phyloP scores from a whole-genome alignment of 1,284 basidiomycete genomes.

The Fistulinella cinereoalba region DNA sequence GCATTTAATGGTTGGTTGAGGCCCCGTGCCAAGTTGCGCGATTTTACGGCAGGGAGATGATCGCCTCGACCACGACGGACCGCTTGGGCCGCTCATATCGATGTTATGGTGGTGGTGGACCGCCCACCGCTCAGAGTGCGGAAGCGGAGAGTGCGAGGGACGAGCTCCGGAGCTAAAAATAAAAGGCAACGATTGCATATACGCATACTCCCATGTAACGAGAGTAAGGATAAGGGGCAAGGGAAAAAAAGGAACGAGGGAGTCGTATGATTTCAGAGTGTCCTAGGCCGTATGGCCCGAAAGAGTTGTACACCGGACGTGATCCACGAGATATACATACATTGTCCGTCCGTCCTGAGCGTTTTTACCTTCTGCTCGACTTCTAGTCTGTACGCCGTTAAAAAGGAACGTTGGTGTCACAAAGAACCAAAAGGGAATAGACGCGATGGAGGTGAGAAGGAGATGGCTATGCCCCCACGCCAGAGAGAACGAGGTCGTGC shows the following conservation, averaged over 20 bases:
- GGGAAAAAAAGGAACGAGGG: background rate
- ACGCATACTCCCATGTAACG: background rate
- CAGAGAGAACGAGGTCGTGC: conserved; percentile 12
- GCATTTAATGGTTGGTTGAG: too few species aligned
- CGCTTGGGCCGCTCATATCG: too few species aligned
- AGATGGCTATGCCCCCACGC: conserved; percentile 16
- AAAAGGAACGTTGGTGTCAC: too few species aligned
- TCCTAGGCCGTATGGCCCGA: too few species aligned
- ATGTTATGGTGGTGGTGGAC: too few species aligned
- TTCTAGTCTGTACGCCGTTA: too few species aligned
- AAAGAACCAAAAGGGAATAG: too few species aligned
- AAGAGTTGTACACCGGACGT: background rate
- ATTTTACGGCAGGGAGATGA: conserved; percentile 14
- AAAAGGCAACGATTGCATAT: too few species aligned
- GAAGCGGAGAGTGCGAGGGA: too few species aligned
- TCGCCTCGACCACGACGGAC: conserved; percentile 6
- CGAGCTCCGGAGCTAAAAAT: too few species aligned
- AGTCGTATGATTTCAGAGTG: background rate
- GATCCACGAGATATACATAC: background rate
- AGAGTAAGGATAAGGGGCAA: background rate
- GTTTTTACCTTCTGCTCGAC: too few species aligned
- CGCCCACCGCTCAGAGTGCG: too few species aligned
- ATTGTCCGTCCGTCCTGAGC: background rate
- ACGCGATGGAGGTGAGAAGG: background rate
- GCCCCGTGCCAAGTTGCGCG: background rate